Conservation (phyloP, 1,284 basidiomycete species). For the Gomphus bonarii region DNA sequence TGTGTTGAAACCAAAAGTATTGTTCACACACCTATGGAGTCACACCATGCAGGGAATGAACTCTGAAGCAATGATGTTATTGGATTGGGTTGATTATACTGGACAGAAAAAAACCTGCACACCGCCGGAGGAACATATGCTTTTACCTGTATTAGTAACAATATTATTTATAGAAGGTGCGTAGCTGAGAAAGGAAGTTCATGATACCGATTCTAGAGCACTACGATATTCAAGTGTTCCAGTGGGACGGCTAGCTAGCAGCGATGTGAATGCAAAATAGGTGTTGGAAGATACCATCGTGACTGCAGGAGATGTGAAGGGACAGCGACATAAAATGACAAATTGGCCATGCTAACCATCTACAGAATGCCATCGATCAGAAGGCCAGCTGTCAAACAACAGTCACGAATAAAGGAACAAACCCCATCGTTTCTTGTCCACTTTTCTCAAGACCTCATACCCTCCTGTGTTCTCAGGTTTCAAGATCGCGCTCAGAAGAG, state of each 20-base stretch:
- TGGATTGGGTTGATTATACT: neutral
- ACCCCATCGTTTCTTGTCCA: slow-evolving; percentile 65
- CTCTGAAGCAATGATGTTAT: slow-evolving; percentile 25
- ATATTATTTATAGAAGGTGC: neutral
- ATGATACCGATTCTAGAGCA: slow-evolving; percentile 75
- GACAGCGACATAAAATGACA: neutral
- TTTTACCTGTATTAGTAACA: slow-evolving; percentile 30
- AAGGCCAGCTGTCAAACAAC: neutral
- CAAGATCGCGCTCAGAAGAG: neutral
- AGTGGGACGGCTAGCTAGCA: slow-evolving; percentile 68
- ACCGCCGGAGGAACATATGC: slow-evolving; percentile 48
- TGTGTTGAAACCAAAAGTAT: neutral
- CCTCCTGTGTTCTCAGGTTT: slow-evolving; percentile 32
- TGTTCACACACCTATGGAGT: slow-evolving; percentile 39
- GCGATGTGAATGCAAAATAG: slow-evolving; percentile 79
- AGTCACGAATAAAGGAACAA: slow-evolving; percentile 16
- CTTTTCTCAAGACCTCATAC: slow-evolving; percentile 54
- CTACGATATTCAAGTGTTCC: slow-evolving; percentile 77
- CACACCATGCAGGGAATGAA: slow-evolving; percentile 65
- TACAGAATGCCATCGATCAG: neutral
- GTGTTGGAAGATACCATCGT: slow-evolving; percentile 64
- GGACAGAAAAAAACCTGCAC: slow-evolving; percentile 17
- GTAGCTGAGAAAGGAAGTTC: slow-evolving; percentile 18
- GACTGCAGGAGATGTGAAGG: slow-evolving; percentile 23
- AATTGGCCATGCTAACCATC: neutral